These are phyloP conservation scores for Pelargonium nanum DNA, from an alignment of 345 rosid species.

Conservation along the genomic window DNA sequence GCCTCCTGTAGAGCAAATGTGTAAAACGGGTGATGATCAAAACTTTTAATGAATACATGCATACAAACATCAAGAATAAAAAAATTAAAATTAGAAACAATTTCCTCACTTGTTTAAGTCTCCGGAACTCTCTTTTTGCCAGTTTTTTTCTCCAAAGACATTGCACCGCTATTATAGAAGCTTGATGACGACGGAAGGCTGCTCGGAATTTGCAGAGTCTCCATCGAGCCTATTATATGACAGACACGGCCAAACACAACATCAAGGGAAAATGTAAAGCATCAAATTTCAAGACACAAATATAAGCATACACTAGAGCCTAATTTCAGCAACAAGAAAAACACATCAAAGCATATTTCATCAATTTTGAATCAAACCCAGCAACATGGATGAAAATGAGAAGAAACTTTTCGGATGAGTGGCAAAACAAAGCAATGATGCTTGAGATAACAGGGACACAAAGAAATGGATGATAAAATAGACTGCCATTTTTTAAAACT, in stretches of 20 bases:
- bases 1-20: conserved; percentile 50
- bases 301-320: not conserved
- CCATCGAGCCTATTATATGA: conserved; percentile 55
- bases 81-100: conserved; percentile 6
- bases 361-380: too few species aligned
- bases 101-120: conserved; percentile 55
- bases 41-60: conserved; percentile 1
- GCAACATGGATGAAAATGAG: too few species aligned
- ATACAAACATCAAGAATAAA: not conserved
- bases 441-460: too few species aligned
- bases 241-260: not conserved
- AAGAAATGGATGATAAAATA: too few species aligned
- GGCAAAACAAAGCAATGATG: too few species aligned
- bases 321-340: too few species aligned
- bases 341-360: too few species aligned
- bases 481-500: too few species aligned
- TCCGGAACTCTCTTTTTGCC: conserved; percentile 71
- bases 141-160: conserved; percentile 82
- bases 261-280: not conserved
- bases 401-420: too few species aligned
- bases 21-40: not conserved
- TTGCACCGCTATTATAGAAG: conserved; percentile 69
- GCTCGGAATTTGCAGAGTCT: conserved; percentile 57
- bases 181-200: conserved; percentile 46
- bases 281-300: not conserved